Evolutionary conservation across 2,329 filamentous ascomycete species (phyloP), one percentile per base, ranked within the genome.

Genomic region (Moelleriella libera): DNA sequence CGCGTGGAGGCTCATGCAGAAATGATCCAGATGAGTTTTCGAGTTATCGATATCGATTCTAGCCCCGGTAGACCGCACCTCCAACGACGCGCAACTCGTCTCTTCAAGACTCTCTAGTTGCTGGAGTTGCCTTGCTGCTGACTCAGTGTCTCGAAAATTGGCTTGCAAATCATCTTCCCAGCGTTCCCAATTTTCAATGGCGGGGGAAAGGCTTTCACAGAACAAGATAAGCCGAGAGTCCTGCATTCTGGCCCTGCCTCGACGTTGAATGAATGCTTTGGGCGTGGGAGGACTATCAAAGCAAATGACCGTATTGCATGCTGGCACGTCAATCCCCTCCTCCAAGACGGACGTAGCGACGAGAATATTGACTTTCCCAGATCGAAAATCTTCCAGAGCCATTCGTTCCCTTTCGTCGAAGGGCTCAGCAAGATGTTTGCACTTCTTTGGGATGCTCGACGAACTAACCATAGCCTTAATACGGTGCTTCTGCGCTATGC

Each of bases 21-120:
- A 94, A 61, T 94, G 87, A 44, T 85, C 71, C 1, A 97, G 71
- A 60, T 92, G 88, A n/a, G 71, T 63, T 44, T 82, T 77, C 1
- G 87, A 84, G 53, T 85, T 85, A 39, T 85, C 76, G 2, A 88
- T 70, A 9, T 84, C 84, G 11, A 96, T 66, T 10, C 78, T 63
- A 0, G 86, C 87, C 5, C 81, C 66, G 0, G 71, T 75, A 28
- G 61, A 51, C 28, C 65, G 50, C 5, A 75, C 62, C 12, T 56
- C 53, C 43, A 73, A 65, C n/a, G 32, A 58, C 0, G 50, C 44
- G 4, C 51, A 47, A 34, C 42, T 51, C 9, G 32, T 58, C 32
- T 52, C 57, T 45, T 60, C 59, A 0, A 54, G 52, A 2, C 72
- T 65, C 52, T 85, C 79, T 4, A 75, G 53, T 2, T 65, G 53